phyloP scores from a whole-genome alignment of 2,329 filamentous ascomycete species.

The Phoma sp. region DNA sequence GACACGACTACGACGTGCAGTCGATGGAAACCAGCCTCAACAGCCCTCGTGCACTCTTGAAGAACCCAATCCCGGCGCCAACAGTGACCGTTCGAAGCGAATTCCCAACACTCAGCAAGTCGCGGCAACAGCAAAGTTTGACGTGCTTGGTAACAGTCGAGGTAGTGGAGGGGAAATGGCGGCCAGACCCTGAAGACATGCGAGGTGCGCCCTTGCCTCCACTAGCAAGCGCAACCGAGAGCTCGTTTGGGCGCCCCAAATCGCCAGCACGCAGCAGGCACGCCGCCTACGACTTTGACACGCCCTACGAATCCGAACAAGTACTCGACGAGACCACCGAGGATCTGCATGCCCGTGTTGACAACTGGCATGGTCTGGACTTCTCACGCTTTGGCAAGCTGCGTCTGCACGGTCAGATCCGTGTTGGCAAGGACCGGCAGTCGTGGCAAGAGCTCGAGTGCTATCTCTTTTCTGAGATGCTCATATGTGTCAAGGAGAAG shows the following conservation, averaged over 20 bases:
- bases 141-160: constrained; percentile 95
- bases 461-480: constrained; percentile 97
- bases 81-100: constrained; percentile 95
- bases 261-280: constrained; percentile 63
- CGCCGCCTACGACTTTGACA: constrained; percentile 37
- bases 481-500: constrained; percentile 99
- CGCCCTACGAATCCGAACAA: constrained; percentile 75
- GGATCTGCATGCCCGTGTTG: constrained; percentile 82
- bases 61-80: constrained; percentile 88
- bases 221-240: constrained; percentile 55
- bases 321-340: constrained; percentile 85
- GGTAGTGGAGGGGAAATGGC: constrained; percentile 91
- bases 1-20: constrained; percentile 94
- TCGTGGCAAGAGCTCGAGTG: constrained; percentile 99
- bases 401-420: constrained; percentile 84
- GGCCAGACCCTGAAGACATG: constrained; percentile 81
- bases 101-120: constrained; percentile 91
- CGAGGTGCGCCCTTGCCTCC: constrained; percentile 57
- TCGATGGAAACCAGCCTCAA: constrained; percentile 88
- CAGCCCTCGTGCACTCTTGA: constrained; percentile 72
- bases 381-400: constrained; percentile 93
- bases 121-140: constrained; percentile 90
- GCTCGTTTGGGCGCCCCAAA: constrained; percentile 56
- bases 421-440: constrained; percentile 93
- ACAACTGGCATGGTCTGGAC: constrained; percentile 97